Conservation (phyloP, 306 rosid genomes). For the Vigna nakashimae region DNA sequence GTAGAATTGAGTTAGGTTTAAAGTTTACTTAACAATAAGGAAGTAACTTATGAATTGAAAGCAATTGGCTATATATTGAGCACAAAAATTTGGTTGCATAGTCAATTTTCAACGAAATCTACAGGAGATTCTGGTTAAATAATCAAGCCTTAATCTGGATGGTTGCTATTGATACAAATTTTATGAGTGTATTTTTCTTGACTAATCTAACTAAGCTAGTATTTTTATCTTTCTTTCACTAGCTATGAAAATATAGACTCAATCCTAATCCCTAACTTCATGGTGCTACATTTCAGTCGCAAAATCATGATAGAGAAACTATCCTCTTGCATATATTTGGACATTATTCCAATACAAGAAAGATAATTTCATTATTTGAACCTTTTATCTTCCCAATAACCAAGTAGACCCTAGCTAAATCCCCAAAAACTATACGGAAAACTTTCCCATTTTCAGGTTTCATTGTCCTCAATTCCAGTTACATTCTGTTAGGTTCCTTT, state of each 20-base stretch:
- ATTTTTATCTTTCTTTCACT: constrained; percentile 10
- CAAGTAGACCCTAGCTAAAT: constrained; percentile 11
- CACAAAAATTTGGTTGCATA: not conserved
- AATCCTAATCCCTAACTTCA: not conserved
- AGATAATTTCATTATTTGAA: constrained; percentile 19
- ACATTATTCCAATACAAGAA: not conserved
- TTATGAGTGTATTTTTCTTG: constrained; percentile 11
- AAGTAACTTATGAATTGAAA: constrained; percentile 1
- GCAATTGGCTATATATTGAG: constrained; percentile 26
- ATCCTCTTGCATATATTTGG: constrained; percentile 20
- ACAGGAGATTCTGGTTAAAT: constrained; percentile 7
- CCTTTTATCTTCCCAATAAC: not conserved
- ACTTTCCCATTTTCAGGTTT: constrained; percentile 22
- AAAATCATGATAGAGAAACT: constrained; percentile 16
- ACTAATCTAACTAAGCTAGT: not conserved
- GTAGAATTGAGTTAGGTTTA: too few species aligned
- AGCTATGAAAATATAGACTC: not conserved
- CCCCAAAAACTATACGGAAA: constrained; percentile 2
- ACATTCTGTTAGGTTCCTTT: not conserved
- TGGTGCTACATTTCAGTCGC: constrained; percentile 3
- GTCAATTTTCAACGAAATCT: not conserved
- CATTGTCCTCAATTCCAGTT: constrained; percentile 3
- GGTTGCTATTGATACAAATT: constrained; percentile 1
- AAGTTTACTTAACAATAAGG: not conserved
- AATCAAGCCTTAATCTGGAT: not conserved